Base-by-base conservation (phyloP, 2,329 filamentous ascomycete genomes). In the Anisogramma anomala region DNA sequence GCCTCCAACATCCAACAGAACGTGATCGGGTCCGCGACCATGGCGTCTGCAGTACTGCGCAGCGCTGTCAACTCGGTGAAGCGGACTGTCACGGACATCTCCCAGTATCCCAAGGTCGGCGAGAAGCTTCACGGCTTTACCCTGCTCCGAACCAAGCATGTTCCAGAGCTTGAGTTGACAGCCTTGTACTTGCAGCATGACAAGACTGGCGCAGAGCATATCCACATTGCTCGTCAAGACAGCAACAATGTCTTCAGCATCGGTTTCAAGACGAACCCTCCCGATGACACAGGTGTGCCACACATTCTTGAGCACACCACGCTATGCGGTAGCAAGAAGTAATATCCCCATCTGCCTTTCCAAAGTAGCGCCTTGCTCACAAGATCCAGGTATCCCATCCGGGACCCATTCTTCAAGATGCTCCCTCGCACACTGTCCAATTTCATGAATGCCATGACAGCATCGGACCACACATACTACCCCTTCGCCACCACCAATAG, bases 391-490 rank as follows among this genome's bases (percentile, higher is more conserved):
- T 94, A 88, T 58, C 91, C 91, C n/a, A 89, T 98, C 44, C 85
- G 91, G 48, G 91, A 98, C 56, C 91, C 91, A 0, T 98, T 98
- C 70, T 98, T 98, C 71, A 98, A 96, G 73, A 98, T 98, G 91
- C 74, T 98, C 19, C 91, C 91, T 17, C 79, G 91, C 52, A 95
- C 91, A 4, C 72, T 98, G n/a, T 95, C 91, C 49, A 98, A 96
- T 63, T 98, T 95, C 58, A 98, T 98, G 91, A 98, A 98, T 61
- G 91, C 91, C 47, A 94, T 96, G 58, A 98, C 91, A 31, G 87
- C 88, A 19, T 83, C 87, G 17, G 89, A 96, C 56, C 88, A 98
- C 60, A 98, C 91, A 9, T 94, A 86, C 51, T 98, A 98, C 57
- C 91, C 91, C 2, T 98, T 98, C 61, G 88, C 91, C 42, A 98